Conservation (phyloP, 495 filamentous ascomycete species). For the Neurospora sp. region DNA sequence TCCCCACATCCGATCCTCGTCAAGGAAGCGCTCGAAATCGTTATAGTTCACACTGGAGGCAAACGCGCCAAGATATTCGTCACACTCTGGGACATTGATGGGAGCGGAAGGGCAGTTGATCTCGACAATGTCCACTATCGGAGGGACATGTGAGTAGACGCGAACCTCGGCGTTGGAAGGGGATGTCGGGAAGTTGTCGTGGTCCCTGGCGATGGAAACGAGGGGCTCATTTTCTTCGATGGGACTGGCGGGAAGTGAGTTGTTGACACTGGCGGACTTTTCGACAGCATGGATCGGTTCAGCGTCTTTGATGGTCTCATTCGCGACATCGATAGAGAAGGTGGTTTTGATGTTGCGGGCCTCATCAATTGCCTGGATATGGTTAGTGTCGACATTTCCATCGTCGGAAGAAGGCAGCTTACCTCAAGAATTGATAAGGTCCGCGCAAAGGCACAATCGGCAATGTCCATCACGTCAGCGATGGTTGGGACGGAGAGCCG, state of each 20-base stretch:
- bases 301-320: not conserved
- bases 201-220: not conserved
- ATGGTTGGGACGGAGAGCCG: not conserved
- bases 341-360: too few species aligned
- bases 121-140: not conserved
- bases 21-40: not conserved
- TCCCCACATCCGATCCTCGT: not conserved
- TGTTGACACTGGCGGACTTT: not conserved
- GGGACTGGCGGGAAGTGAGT: not conserved
- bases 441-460: not conserved
- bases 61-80: not conserved
- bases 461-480: not conserved
- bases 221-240: not conserved
- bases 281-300: not conserved
- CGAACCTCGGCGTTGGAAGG: not conserved
- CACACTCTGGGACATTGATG: too few species aligned
- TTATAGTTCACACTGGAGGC: not conserved
- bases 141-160: not conserved
- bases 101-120: not conserved
- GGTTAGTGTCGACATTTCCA: not conserved
- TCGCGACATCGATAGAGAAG: not conserved
- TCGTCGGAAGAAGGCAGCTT: not conserved
- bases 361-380: not conserved
- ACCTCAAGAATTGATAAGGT: not conserved
- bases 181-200: not conserved